Conservation (phyloP, 1,284 basidiomycete species). For the Neonothopanus nambi region DNA sequence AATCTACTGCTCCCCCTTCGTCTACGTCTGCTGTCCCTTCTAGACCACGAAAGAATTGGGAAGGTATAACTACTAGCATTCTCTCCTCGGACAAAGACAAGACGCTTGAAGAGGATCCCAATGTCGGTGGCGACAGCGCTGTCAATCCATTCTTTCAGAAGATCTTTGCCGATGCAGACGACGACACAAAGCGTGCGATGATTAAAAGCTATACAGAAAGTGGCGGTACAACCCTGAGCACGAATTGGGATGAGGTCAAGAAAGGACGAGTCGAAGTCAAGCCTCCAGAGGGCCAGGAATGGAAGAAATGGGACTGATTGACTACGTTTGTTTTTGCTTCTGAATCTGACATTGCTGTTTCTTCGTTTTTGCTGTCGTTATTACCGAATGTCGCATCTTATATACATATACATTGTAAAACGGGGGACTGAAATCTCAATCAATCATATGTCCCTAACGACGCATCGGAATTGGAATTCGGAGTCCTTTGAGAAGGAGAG, state of each 20-base stretch:
- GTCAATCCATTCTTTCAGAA: constrained; percentile 83
- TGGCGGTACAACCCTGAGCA: constrained; percentile 89
- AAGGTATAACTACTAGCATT: constrained; percentile 71
- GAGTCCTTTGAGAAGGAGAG: too few species aligned
- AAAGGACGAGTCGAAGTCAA: constrained; percentile 71
- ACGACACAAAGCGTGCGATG: constrained; percentile 89
- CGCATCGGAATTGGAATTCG: too few species aligned
- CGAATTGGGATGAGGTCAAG: constrained; percentile 88
- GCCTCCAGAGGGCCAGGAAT: constrained; percentile 81
- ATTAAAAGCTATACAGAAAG: constrained; percentile 94
- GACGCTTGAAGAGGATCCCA: constrained; percentile 71
- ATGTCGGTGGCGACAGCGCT: constrained; percentile 77
- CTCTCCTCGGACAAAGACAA: constrained; percentile 64
- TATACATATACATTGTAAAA: too few species aligned
- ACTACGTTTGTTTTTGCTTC: not conserved
- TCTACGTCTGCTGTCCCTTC: constrained; percentile 28
- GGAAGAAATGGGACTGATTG: constrained; percentile 69
- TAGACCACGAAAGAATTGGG: constrained; percentile 76
- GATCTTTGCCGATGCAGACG: constrained; percentile 84
- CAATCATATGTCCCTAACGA: too few species aligned
- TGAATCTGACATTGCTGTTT: not conserved
- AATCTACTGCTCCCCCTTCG: constrained; percentile 32
- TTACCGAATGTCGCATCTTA: too few species aligned
- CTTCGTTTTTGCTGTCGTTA: not conserved
- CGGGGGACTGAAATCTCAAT: too few species aligned